Base-by-base conservation (phyloP, 1,139 yeast genomes). In the Zygoascus meyerae region DNA sequence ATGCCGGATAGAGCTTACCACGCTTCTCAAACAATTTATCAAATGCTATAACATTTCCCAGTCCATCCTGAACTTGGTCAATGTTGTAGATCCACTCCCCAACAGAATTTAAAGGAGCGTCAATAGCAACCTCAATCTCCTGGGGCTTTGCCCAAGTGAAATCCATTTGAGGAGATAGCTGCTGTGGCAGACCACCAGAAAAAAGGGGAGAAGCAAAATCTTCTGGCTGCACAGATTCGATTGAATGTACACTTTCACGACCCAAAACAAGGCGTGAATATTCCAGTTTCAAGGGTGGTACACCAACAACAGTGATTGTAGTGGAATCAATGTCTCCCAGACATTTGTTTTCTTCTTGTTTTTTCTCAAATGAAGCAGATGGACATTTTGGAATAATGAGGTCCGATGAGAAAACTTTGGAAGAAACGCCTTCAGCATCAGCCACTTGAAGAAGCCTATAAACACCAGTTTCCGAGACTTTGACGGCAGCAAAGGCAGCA, bases 321-420 rank as follows among this genome's bases (percentile, higher is more conserved):
- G 83, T 67, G 10, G 74, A 62, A 51, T 78, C 83, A 4, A 66
- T 51, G 44, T 78, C 85, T 18, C 81, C 85, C 33, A 82, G 67
- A 67, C 96, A 89, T 53, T 77, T 74, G 55, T 81, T 78, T n/a
- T 62, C 40, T 29, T 42, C 31, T 2, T 40, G 61, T 11, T 52
- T 42, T 2, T 11, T 10, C 4, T 65, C 59, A 51, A 81, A 74
- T 34, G 68, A 62, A 0, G 86, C 94, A 15, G 70, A 70, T 1
- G 99, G 99, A 63, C 99, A 92, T 36, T 72, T 64, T 1, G 95
- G 79, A 11, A 92, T 74, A 30, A 83, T 61, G 31, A 87, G 74
- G 48, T 81, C 83, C 0, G 86, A 77, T 49, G 77, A 79, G 53
- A 74, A 77, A 1, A 83, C 72, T 52, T 87, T 74, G 40, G 92